phyloP scores from a whole-genome alignment of 306 rosid species.

The Vigna trinervia region DNA sequence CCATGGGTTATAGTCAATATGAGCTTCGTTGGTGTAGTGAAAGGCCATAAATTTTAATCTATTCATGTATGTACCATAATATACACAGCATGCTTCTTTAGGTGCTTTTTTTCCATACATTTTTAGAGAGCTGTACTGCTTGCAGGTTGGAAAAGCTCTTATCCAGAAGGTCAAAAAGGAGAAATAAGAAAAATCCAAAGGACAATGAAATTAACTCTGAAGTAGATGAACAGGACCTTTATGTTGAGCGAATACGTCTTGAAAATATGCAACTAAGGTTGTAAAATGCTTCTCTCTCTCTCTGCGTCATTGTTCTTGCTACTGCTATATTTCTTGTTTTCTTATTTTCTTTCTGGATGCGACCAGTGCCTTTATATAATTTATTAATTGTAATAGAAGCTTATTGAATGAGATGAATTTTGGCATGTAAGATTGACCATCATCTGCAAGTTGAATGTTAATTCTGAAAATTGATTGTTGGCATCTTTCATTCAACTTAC shows the following conservation, averaged over 20 bases:
- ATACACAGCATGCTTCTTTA: constrained; percentile 25
- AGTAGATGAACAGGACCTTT: constrained; percentile 53
- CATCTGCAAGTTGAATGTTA: constrained; percentile 33
- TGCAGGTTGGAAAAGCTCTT: constrained; percentile 77
- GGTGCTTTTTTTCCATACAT: neutral
- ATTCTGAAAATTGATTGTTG: constrained; percentile 31
- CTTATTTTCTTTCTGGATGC: constrained; percentile 14
- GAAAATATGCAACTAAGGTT: constrained; percentile 90
- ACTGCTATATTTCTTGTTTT: constrained; percentile 16
- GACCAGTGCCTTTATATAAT: constrained; percentile 17
- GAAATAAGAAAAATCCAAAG: constrained; percentile 52
- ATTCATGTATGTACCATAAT: constrained; percentile 11
- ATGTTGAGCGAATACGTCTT: constrained; percentile 83
- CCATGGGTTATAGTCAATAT: constrained; percentile 24
- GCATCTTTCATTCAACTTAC: constrained; percentile 20
- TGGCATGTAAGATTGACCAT: constrained; percentile 18
- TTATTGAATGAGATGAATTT: constrained; percentile 17
- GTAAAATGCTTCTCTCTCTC: neutral
- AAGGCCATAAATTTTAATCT: constrained; percentile 5
- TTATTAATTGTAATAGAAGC: constrained; percentile 7
- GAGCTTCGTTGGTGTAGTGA: constrained; percentile 35
- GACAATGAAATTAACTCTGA: constrained; percentile 55
- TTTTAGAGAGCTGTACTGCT: constrained; percentile 38
- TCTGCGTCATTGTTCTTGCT: constrained; percentile 9
- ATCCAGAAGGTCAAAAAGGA: constrained; percentile 57